These are phyloP conservation scores for Hysterangium stoloniferum DNA, from an alignment of 768 basidiomycete genomes.

Conservation along the genomic window DNA sequence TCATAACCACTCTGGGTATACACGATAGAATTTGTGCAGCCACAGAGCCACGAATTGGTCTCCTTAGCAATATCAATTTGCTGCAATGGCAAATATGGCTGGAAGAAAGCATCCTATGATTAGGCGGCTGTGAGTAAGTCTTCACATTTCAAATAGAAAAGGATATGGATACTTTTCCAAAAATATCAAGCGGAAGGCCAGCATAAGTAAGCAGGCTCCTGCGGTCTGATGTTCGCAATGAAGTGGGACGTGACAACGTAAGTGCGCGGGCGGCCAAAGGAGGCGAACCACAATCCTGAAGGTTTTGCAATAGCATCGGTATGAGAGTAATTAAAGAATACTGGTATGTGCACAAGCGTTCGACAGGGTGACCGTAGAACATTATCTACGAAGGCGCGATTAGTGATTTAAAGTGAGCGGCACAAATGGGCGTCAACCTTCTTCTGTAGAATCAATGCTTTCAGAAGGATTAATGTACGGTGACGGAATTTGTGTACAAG, in stretches of 20 bases:
- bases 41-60: constrained; percentile 80
- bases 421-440: constrained; percentile 41
- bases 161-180: constrained; percentile 58
- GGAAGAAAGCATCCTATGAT: constrained; percentile 84
- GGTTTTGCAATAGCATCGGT: constrained; percentile 80
- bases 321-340: constrained; percentile 93
- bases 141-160: background rate
- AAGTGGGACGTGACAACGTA: constrained; percentile 64
- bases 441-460: constrained; percentile 90
- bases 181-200: constrained; percentile 90
- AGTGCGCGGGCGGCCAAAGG: constrained; percentile 55
- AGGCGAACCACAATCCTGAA: constrained; percentile 91
- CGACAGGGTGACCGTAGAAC: constrained; percentile 96
- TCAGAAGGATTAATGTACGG: constrained; percentile 86
- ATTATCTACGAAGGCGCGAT: constrained; percentile 54
- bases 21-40: constrained; percentile 94
- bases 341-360: constrained; percentile 93
- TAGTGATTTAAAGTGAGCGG: background rate
- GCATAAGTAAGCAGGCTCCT: constrained; percentile 87
- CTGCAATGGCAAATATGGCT: constrained; percentile 93
- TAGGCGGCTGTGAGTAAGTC: constrained; percentile 11
- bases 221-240: constrained; percentile 79
- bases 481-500: constrained; percentile 91
- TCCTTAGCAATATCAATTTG: constrained; percentile 83
- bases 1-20: constrained; percentile 91